phyloP scores from a whole-genome alignment of 495 filamentous ascomycete species.

The Apodospora peruviana region DNA sequence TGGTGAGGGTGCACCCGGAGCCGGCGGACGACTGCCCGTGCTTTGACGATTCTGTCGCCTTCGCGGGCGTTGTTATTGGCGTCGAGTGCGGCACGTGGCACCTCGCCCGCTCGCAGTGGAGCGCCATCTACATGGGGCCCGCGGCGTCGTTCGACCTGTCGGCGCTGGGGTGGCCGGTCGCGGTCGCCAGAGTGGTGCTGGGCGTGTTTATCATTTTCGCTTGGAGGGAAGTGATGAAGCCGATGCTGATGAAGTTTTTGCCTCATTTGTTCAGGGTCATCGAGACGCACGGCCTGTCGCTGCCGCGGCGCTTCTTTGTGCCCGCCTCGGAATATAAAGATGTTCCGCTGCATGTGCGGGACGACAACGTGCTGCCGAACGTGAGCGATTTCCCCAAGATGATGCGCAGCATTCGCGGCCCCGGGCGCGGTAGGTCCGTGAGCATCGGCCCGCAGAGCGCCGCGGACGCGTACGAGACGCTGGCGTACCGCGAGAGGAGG shows the following conservation, averaged over 20 bases:
- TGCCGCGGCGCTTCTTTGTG: slow-evolving; percentile 85
- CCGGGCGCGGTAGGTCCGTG: slow-evolving; percentile 68
- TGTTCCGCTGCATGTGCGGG: slow-evolving; percentile 68
- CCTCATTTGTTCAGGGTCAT: slow-evolving; percentile 85
- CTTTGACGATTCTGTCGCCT: slow-evolving; percentile 94
- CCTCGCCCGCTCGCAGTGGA: slow-evolving; percentile 55
- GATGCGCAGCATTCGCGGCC: slow-evolving; percentile 72
- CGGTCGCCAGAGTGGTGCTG: slow-evolving; percentile 60
- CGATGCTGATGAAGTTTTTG: slow-evolving; percentile 65
- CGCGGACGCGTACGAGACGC: slow-evolving; percentile 90
- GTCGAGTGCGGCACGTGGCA: slow-evolving; percentile 77
- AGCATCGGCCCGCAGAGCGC: slow-evolving; percentile 92
- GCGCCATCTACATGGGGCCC: slow-evolving; percentile 46
- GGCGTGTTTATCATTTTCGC: slow-evolving; percentile 79
- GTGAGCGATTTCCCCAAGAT: slow-evolving; percentile 78
- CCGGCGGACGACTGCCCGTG: slow-evolving; percentile 96
- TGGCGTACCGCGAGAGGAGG: slow-evolving; percentile 84
- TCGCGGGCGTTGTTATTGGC: slow-evolving; percentile 83
- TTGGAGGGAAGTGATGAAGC: slow-evolving; percentile 87
- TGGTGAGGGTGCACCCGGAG: slow-evolving; percentile 89
- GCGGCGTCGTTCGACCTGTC: slow-evolving; percentile 52
- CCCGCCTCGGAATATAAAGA: slow-evolving; percentile 84
- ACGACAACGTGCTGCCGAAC: slow-evolving; percentile 81
- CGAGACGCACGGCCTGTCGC: slow-evolving; percentile 67
- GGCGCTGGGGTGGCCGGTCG: slow-evolving; percentile 51